phyloP scores from a whole-genome alignment of 352 stramenopile species.

The Aphanomyces stellatus region DNA sequence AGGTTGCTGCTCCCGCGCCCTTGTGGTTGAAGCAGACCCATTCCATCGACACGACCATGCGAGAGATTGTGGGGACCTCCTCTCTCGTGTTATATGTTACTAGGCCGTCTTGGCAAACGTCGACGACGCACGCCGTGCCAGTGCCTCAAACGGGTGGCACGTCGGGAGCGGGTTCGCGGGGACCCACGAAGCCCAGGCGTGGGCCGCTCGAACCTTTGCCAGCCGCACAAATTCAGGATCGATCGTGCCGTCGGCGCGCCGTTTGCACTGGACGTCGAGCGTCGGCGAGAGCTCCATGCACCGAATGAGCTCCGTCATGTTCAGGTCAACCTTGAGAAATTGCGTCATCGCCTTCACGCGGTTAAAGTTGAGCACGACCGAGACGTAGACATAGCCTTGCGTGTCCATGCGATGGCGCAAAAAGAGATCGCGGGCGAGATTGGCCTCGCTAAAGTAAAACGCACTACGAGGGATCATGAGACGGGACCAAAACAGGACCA shows the following conservation, averaged over 20 bases:
- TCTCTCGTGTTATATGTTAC: neutral
- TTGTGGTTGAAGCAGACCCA: too few relatives aligned
- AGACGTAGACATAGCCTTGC: constrained; percentile 20
- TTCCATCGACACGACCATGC: neutral
- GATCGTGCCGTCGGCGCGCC: neutral
- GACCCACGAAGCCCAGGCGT: neutral
- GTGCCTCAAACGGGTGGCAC: constrained; percentile 16
- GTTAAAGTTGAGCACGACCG: constrained; percentile 21
- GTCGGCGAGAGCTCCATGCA: neutral
- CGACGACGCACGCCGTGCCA: neutral
- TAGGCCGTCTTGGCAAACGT: constrained; percentile 2
- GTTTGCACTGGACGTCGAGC: constrained; percentile 1
- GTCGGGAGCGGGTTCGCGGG: constrained; percentile 15
- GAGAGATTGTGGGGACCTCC: neutral
- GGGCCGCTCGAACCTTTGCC: constrained; percentile 4
- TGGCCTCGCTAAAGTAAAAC: constrained; percentile 21
- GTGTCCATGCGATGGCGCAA: constrained; percentile 20
- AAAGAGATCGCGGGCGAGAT: constrained; percentile 18
- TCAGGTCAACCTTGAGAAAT: neutral
- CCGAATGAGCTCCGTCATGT: neutral
- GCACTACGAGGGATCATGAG: constrained; percentile 11
- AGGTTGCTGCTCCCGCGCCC: too few relatives aligned
- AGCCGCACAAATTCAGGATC: constrained; percentile 15
- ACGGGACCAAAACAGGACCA: neutral
- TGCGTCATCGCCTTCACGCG: constrained; percentile 14